These are phyloP conservation scores for Dendrobium catenatum DNA, from an alignment of 106 monocot species.

Conservation along the genomic window DNA sequence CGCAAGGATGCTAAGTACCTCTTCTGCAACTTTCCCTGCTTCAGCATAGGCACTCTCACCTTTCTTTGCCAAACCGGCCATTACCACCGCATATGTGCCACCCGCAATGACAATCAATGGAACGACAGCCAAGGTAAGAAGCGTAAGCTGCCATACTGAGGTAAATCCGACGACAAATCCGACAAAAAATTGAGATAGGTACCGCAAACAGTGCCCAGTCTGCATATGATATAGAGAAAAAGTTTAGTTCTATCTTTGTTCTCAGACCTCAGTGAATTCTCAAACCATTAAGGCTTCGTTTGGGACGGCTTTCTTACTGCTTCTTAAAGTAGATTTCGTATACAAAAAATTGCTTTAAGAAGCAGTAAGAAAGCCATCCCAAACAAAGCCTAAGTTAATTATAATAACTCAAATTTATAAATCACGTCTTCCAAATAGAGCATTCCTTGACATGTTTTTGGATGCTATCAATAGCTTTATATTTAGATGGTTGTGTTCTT, in stretches of 20 bases:
- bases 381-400: not conserved
- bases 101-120: conserved; percentile 38
- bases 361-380: no score
- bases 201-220: conserved; percentile 23
- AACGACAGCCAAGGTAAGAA: conserved; percentile 29
- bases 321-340: no score
- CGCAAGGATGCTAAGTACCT: conserved; percentile 7
- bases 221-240: conserved; percentile 10
- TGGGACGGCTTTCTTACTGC: no score
- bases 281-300: not conserved
- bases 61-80: conserved; percentile 31
- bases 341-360: no score
- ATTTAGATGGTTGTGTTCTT: not conserved
- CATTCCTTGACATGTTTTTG: no score
- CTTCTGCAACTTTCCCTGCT: conserved; percentile 37
- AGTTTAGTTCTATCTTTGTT: not conserved
- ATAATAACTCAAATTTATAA: not conserved
- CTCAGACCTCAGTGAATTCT: not conserved
- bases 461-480: no score
- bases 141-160: conserved; percentile 34
- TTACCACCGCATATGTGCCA: conserved; percentile 25
- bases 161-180: conserved; percentile 31
- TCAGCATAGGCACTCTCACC: conserved; percentile 41
- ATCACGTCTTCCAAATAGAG: no score
- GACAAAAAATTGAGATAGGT: conserved; percentile 26